Base-by-base conservation (phyloP, 163 green algal genomes). In the Volvox carteri region DNA sequence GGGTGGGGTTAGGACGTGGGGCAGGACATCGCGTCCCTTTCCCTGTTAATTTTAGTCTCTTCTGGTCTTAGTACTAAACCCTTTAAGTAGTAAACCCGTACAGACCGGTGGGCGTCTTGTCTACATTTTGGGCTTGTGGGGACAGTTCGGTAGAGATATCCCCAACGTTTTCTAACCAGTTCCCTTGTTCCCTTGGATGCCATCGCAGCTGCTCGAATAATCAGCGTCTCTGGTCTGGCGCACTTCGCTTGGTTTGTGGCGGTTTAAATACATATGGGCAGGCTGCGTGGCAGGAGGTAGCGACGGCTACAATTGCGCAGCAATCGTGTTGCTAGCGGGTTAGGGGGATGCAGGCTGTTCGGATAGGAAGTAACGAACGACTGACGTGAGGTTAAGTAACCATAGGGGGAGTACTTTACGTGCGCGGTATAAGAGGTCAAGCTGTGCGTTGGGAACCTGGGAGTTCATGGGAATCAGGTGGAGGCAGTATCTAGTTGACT, bases 171-270 rank as follows among this genome's bases (percentile, higher is more conserved):
- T 16, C 16, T 60, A 65, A 65, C 54, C 5, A 65, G 3, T 28
- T 78, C 70, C 70, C 41, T 3, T 78, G 4, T 58, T 30, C 70
- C 70, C n/a, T n/a, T n/a, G n/a, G n/a, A n/a, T n/a, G n/a, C 39
- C 21, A 30, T 58, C 67, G 73, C 73, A 80, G 73, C 42, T 80
- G 25, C 73, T 80, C 25, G 73, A 80, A 8, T 80, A 80, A 77
- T 8, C n/a, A n/a, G 68, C n/a, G n/a, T 76, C n/a, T 30, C 7
- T 39, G 28, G 73, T 54, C 46, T 23, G 70, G 25, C 28, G 44
- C 73, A 35, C 7, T n/a, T 65, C n/a, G 41, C 73, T 65, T 65
- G 25, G 28, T 41, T 14, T 44, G 73, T 65, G 73, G 73, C 54
- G 25, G 46, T 33, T 80, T 62, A 11, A n/a, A 25, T 80, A 56